phyloP scores from a whole-genome alignment of 495 filamentous ascomycete genomes.

The Penicillium crystallinum region DNA sequence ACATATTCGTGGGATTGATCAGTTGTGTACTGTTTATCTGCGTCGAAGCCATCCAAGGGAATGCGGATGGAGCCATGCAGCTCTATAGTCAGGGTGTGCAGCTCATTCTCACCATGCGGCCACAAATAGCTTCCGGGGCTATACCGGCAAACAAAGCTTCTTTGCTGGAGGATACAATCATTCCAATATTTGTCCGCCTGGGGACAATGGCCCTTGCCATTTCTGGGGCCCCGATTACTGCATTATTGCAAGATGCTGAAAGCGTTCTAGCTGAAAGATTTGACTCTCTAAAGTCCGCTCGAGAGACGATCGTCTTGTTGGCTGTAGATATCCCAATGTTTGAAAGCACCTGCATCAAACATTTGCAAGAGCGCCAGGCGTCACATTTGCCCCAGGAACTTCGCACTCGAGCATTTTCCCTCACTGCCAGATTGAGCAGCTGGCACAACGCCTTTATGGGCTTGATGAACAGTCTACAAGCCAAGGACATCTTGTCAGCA shows the following conservation, averaged over 20 bases:
- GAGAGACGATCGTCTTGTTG: constrained; percentile 27
- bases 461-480: background rate
- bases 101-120: constrained; percentile 27
- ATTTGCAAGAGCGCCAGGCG: constrained; percentile 4
- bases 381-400: constrained; percentile 8
- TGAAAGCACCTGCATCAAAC: constrained; percentile 13
- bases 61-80: constrained; percentile 22
- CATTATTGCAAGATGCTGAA: constrained; percentile 9
- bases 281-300: constrained; percentile 26
- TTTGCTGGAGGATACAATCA: constrained; percentile 29
- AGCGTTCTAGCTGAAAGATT: constrained; percentile 8
- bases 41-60: constrained; percentile 50
- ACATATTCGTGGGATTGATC: constrained; percentile 39
- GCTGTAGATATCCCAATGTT: constrained; percentile 19
- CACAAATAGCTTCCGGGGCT: constrained; percentile 16
- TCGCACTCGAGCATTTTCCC: constrained; percentile 1
- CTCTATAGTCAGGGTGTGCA: constrained; percentile 35
- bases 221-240: constrained; percentile 3
- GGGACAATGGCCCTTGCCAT: constrained; percentile 14
- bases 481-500: background rate
- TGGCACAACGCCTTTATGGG: constrained; percentile 13
- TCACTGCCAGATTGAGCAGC: constrained; percentile 4
- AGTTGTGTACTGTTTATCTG: constrained; percentile 56
- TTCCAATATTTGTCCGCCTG: constrained; percentile 37
- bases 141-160: constrained; percentile 12